Evolutionary conservation across 176 grass and related monocot genomes (phyloP), one percentile per base, ranked within the genome.

Genomic region (Lolium perenne): DNA sequence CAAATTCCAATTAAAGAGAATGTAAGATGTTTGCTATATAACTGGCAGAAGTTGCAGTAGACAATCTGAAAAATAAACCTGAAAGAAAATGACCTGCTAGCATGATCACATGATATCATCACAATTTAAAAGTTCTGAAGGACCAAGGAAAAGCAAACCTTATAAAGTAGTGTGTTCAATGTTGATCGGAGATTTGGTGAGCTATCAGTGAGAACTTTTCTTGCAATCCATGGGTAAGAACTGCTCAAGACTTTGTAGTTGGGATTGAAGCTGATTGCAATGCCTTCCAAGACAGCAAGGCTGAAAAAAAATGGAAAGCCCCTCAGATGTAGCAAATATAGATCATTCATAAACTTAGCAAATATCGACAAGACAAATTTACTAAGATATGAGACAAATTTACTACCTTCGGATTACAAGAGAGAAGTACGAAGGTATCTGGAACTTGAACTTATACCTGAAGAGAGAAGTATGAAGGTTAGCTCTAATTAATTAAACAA

Each of bases 361-460:
- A 60, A 71, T 81, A 61, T 54, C 51, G 53, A 64, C 11, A 18
- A 61, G 35, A 58, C 2, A 82, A 73, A 86, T 18, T 83, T 29
- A 29, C 26, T 43, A 43, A 43, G 41, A 43, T 43, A 43, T 43
- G 41, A 43, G 41, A 43, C 41, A 43, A 43, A 43, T 43, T 43
- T 10, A 48, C 77, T 92, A 98, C 96, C 96, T 98, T 89, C 96
- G 87, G 73, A 98, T 98, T 62, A 98, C 96, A 67, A 98, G 96
- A 69, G 93, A 98, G 83, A 98, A 98, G 82, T 98, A 98, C 35
- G 96, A 98, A 74, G 96, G 96, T 91, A 98, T 95, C 82, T 81
- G 93, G 76, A 98, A 98, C 87, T 95, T 98, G 86, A 95, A 98
- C 94, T 94, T 98, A 87, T 95, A 98, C 96, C 96, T 98, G 89